A percentile compares a stretch with the other conserved stretches of the same genome.
Conservation (phyloP, 768 basidiomycete genomes). For the Leccinellum albellum region DNA sequence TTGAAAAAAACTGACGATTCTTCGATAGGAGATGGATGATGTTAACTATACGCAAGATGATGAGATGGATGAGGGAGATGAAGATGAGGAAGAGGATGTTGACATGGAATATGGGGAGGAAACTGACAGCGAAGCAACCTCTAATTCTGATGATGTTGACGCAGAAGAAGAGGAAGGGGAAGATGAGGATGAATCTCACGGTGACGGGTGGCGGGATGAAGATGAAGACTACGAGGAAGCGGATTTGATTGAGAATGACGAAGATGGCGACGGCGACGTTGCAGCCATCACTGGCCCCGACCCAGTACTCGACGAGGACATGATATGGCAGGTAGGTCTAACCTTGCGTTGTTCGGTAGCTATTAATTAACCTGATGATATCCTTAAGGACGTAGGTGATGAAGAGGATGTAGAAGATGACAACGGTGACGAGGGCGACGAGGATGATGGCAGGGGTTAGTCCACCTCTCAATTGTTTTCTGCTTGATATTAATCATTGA, state of each 20-base stretch:
- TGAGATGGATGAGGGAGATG: constrained; percentile 80
- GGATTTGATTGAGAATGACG: constrained; percentile 59
- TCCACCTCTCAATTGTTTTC: neutral
- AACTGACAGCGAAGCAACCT: constrained; percentile 78
- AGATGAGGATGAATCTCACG: constrained; percentile 46
- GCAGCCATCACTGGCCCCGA: constrained; percentile 50
- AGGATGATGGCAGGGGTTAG: constrained; percentile 23
- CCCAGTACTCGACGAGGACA: constrained; percentile 48
- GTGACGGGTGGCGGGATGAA: constrained; percentile 54
- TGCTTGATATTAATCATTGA: constrained; percentile 7
- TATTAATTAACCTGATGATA: constrained; percentile 8
- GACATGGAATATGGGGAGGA: constrained; percentile 87
- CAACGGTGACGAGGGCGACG: constrained; percentile 55
- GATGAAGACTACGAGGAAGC: constrained; percentile 58
- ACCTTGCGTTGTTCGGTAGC: neutral
- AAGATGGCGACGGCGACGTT: constrained; percentile 43
- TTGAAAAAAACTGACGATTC: constrained; percentile 15
- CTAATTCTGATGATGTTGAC: constrained; percentile 65
- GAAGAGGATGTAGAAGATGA: constrained; percentile 56
- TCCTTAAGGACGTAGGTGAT: constrained; percentile 50
- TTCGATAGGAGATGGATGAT: constrained; percentile 78
- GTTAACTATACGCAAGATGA: constrained; percentile 63
- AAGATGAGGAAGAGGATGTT: constrained; percentile 76
- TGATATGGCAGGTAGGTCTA: constrained; percentile 53
- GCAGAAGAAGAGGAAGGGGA: constrained; percentile 63